Conservation (phyloP, 2,329 filamentous ascomycete genomes). For the Nemania bipapillata region DNA sequence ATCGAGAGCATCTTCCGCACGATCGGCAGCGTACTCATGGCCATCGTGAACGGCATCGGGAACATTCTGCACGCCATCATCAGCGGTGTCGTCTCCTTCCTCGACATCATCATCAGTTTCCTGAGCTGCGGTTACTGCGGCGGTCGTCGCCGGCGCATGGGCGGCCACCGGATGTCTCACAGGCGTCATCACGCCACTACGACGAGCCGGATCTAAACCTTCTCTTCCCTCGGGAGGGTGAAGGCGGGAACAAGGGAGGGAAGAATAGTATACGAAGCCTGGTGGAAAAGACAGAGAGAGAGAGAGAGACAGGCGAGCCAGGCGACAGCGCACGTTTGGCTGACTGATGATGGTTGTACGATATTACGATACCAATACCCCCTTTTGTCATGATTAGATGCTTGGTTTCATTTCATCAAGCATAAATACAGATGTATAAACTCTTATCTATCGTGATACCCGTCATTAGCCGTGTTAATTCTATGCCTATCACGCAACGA, state of each 20-base stretch:
- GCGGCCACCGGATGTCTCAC: constrained; percentile 24
- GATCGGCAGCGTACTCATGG: constrained; percentile 74
- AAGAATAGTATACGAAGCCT: background rate
- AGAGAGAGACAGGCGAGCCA: constrained; percentile 31
- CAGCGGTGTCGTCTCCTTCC: constrained; percentile 71
- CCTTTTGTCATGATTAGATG: constrained; percentile 29
- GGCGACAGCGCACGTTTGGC: background rate
- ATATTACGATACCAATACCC: constrained; percentile 52
- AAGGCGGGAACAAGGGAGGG: background rate
- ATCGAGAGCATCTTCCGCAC: constrained; percentile 69
- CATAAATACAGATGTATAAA: constrained; percentile 25
- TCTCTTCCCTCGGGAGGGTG: background rate
- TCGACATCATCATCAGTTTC: constrained; percentile 74
- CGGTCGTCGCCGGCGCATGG: constrained; percentile 40
- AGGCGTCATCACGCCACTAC: constrained; percentile 44
- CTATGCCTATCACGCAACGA: too few species aligned
- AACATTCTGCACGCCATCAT: constrained; percentile 73
- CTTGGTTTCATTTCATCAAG: constrained; percentile 7
- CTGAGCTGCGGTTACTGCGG: constrained; percentile 65
- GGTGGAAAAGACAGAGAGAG: background rate
- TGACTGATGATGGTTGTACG: constrained; percentile 28
- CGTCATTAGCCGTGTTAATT: too few species aligned
- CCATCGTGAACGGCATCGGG: constrained; percentile 74
- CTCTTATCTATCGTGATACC: too few species aligned
- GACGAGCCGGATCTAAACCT: constrained; percentile 53